phyloP scores from a whole-genome alignment of 192 early-diverging fungal genomes.

The Backusella australiensis region DNA sequence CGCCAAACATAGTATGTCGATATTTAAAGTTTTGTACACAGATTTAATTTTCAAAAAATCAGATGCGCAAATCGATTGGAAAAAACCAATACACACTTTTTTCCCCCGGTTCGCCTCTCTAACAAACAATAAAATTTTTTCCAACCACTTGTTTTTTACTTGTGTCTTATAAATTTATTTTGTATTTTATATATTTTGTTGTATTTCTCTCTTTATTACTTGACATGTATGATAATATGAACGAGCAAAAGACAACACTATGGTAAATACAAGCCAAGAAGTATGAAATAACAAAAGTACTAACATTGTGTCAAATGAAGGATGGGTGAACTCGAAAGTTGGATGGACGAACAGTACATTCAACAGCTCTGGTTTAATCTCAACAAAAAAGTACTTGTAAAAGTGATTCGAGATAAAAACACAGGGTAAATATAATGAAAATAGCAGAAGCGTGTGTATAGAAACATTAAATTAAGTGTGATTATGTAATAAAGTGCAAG shows the following conservation, averaged over 20 bases:
- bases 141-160: not conserved
- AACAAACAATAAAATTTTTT: not conserved
- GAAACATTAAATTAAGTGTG: not conserved
- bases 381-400: slow-evolving; percentile 87
- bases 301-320: slow-evolving; percentile 28
- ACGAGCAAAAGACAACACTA: slow-evolving; percentile 12
- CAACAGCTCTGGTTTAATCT: slow-evolving; percentile 79
- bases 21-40: too few relatives aligned
- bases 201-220: not conserved
- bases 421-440: slow-evolving; percentile 56
- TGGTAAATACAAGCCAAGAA: slow-evolving; percentile 4
- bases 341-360: slow-evolving; percentile 97
- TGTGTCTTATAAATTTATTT: not conserved
- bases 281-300: not conserved
- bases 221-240: not conserved
- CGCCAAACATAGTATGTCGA: too few relatives aligned
- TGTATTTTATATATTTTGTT: not conserved
- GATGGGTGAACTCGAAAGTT: slow-evolving; percentile 96
- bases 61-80: too few relatives aligned
- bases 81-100: too few relatives aligned
- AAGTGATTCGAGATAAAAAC: slow-evolving; percentile 92
- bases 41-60: too few relatives aligned
- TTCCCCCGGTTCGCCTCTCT: too few relatives aligned
- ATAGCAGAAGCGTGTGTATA: not conserved
- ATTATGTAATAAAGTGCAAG: slow-evolving; percentile 38